Evolutionary conservation across 768 basidiomycete genomes (phyloP), one percentile per base, ranked within the genome.

Genomic region (Psilocybe sp.): DNA sequence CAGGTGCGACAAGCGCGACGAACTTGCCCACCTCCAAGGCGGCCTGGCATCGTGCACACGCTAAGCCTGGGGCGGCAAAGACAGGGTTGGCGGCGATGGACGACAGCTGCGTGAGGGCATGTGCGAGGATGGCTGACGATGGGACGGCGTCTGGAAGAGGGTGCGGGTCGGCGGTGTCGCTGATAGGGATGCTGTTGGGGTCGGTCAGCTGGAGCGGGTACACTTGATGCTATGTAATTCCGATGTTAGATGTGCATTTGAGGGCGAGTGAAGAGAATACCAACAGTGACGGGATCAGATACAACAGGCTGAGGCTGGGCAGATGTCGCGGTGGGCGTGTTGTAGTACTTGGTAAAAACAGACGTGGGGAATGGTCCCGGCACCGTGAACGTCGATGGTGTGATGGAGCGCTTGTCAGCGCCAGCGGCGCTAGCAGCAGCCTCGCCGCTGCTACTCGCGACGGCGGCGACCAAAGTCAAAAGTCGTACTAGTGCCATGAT

Each of bases 281-380:
- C 49, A 45, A 87, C 87, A 20, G 77, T 76, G 31, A 88, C 78
- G 8, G 85, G 83, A 61, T 90, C 87, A 12, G 85, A 79, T 34
- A 90, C 76, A 51, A 88, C 75, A n/a, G 87, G 88, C 65, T 90
- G 88, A 3, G 81, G 81, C 61, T 90, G 88, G 1, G 75, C 80
- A 11, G 78, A 77, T 2, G 88, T 89, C 31, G 79, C 83, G 1
- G 85, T 89, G 31, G 88, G 86, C 54, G 77, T 67, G 64, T 88
- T 89, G 67, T 82, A 87, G 63, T 89, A 90, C 45, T 72, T 61
- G n/a, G 70, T 60, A 64, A 81, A 90, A 35, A 76, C 67, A 5
- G 82, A 77, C 1, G 85, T 85, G 1, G 87, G 86, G 62, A 87
- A 88, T 3, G 68, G 59, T 23, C 84, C 85, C 4, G 83, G 77